Evolutionary conservation across 495 filamentous ascomycete genomes (phyloP).

Genomic region (Penicillium herquei): DNA sequence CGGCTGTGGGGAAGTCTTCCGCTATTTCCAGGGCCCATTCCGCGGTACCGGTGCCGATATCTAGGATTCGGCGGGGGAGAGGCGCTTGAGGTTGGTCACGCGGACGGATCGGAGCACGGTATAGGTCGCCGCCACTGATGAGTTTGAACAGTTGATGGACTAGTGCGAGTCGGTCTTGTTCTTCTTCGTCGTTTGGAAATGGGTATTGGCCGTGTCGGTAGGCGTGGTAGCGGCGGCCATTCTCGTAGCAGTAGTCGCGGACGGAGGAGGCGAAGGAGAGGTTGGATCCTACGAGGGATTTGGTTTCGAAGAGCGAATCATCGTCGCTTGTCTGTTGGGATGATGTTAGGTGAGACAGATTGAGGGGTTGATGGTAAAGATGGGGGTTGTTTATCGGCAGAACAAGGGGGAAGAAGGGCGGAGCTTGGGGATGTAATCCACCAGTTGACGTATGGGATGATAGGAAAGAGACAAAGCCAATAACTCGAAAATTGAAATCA

Average conservation of each 20-base stretch:
- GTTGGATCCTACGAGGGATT: constrained; percentile 37
- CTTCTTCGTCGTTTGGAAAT: constrained; percentile 59
- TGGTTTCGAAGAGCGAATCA: constrained; percentile 37
- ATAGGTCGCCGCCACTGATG: constrained; percentile 50
- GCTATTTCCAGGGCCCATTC: constrained; percentile 64
- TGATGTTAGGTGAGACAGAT: neutral
- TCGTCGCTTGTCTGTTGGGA: constrained; percentile 39
- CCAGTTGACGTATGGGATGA: neutral
- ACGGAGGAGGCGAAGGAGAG: constrained; percentile 49
- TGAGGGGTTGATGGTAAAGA: neutral
- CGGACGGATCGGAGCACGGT: constrained; percentile 47
- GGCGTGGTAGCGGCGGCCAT: constrained; percentile 62
- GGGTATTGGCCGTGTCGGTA: constrained; percentile 56
- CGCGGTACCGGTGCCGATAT: constrained; percentile 57
- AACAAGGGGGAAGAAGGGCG: neutral
- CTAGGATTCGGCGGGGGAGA: constrained; percentile 35
- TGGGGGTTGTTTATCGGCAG: neutral
- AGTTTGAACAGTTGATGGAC: constrained; percentile 59
- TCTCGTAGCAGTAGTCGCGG: constrained; percentile 52
- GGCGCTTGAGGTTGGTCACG: constrained; percentile 2
- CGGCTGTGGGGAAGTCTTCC: constrained; percentile 54
- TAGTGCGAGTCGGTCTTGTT: constrained; percentile 67
- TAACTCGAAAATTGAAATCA: neutral
- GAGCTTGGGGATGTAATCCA: neutral
- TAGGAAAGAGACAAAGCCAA: neutral